A percentile compares a stretch with the other conserved stretches of the same genome.
phyloP scores from a whole-genome alignment of 192 early-diverging fungal species.

The Lobosporangium transversale region DNA sequence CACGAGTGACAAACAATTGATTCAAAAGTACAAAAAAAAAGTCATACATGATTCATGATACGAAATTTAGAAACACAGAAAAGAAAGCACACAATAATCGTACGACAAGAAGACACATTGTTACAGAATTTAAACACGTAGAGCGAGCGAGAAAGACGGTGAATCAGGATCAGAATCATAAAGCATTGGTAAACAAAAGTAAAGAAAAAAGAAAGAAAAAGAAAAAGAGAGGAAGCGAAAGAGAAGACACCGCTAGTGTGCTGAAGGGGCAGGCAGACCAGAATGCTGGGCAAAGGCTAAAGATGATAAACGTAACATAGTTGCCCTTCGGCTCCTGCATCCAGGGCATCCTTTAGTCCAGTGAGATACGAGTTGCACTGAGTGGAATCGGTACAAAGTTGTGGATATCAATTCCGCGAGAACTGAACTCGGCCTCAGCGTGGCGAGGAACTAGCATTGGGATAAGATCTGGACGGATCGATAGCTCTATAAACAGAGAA shows the following conservation, averaged over 20 bases:
- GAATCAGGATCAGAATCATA: neutral
- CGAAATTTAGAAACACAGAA: too few species aligned
- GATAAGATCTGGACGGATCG: conserved; percentile 86
- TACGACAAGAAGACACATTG: too few species aligned
- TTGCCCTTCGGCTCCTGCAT: too few species aligned
- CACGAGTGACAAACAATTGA: too few species aligned
- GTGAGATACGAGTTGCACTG: conserved; percentile 53
- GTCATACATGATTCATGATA: too few species aligned
- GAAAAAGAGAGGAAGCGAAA: neutral
- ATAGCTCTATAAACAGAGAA: conserved; percentile 71
- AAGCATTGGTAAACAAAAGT: neutral
- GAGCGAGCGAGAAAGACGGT: too few species aligned
- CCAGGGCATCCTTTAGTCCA: conserved; percentile 55
- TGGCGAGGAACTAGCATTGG: conserved; percentile 85
- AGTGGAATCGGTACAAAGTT: conserved; percentile 72
- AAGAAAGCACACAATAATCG: too few species aligned
- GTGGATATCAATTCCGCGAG: conserved; percentile 79
- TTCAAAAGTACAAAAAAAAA: too few species aligned
- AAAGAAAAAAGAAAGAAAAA: conserved; percentile 9
- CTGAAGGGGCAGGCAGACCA: neutral
- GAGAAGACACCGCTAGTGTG: neutral
- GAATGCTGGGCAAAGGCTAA: too few species aligned
- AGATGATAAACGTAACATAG: too few species aligned
- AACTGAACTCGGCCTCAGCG: conserved; percentile 66
- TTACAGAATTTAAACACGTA: too few species aligned